phyloP scores from a whole-genome alignment of 169 alveolate species.

The Miamiensis avidus region DNA sequence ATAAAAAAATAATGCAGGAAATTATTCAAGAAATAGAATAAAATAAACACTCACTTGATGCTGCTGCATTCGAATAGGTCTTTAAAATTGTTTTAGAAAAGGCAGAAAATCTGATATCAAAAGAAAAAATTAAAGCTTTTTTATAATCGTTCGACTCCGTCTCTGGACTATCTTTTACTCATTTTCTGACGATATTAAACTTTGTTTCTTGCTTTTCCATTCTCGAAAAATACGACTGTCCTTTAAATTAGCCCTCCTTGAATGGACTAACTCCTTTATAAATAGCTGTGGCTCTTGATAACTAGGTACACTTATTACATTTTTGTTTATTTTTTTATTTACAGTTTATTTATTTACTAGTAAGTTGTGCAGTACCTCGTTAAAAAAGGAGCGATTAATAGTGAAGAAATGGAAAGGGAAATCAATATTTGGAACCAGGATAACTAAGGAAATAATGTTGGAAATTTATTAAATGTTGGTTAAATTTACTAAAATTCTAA shows the following conservation, averaged over 20 bases:
- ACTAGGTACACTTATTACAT: not conserved
- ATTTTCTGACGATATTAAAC: constrained; percentile 23
- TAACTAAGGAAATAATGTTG: not conserved
- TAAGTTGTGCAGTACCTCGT: constrained; percentile 3
- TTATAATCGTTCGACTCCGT: constrained; percentile 13
- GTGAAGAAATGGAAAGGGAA: not conserved
- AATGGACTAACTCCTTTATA: constrained; percentile 35
- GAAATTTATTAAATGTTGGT: not conserved
- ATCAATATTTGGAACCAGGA: not conserved
- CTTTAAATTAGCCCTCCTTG: constrained; percentile 15
- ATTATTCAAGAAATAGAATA: not conserved
- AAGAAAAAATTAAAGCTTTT: constrained; percentile 8
- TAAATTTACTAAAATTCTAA: not conserved
- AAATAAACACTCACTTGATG: not conserved
- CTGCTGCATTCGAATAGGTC: not conserved
- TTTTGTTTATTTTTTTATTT: too few species aligned
- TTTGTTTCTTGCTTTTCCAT: not conserved
- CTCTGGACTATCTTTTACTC: constrained; percentile 24
- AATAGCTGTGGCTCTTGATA: constrained; percentile 26
- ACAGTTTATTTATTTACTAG: not conserved
- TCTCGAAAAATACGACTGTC: constrained; percentile 23
- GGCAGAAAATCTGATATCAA: not conserved
- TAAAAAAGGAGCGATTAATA: not conserved
- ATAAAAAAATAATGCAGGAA: constrained; percentile 7
- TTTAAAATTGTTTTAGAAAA: not conserved